These are phyloP conservation scores for Galerina sulciceps DNA, from an alignment of 768 basidiomycete species.

Conservation along the genomic window DNA sequence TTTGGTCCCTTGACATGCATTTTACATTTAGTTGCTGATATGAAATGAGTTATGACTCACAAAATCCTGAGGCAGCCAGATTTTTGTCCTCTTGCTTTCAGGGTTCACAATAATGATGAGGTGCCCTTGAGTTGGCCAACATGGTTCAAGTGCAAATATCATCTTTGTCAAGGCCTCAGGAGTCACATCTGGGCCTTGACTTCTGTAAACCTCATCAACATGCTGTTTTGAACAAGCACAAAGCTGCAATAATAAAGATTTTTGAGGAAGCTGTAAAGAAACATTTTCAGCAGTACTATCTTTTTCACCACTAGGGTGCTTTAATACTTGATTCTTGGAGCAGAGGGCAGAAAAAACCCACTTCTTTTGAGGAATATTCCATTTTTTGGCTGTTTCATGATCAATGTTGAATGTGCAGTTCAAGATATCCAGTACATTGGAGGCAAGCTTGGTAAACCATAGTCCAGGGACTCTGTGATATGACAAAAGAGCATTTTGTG, in stretches of 20 bases:
- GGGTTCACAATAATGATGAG: slow-evolving; percentile 52
- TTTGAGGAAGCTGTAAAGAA: neutral
- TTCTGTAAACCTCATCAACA: slow-evolving; percentile 23
- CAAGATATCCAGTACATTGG: slow-evolving; percentile 33
- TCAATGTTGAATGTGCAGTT: slow-evolving; percentile 43
- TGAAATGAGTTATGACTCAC: slow-evolving; percentile 31
- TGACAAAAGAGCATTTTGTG: slow-evolving; percentile 15
- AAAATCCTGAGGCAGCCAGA: slow-evolving; percentile 48
- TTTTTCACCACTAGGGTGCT: neutral
- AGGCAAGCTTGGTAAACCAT: slow-evolving; percentile 41
- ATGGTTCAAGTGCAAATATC: slow-evolving; percentile 26
- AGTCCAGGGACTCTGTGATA: slow-evolving; percentile 44
- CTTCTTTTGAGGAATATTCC: slow-evolving; percentile 28
- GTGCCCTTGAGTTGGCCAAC: slow-evolving; percentile 52
- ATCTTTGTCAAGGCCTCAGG: slow-evolving; percentile 27
- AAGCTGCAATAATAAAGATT: slow-evolving; percentile 36
- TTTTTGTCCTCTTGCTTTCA: slow-evolving; percentile 31
- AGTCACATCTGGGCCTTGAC: slow-evolving; percentile 17
- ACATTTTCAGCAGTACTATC: neutral
- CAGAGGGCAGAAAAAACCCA: slow-evolving; percentile 7
- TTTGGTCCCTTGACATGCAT: slow-evolving; percentile 7
- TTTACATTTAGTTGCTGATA: neutral
- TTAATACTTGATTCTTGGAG: neutral
- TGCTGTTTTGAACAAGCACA: slow-evolving; percentile 34
- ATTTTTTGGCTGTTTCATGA: slow-evolving; percentile 33